Evolutionary conservation across 768 basidiomycete species (phyloP).

Genomic region (Serpula lacrymans): DNA sequence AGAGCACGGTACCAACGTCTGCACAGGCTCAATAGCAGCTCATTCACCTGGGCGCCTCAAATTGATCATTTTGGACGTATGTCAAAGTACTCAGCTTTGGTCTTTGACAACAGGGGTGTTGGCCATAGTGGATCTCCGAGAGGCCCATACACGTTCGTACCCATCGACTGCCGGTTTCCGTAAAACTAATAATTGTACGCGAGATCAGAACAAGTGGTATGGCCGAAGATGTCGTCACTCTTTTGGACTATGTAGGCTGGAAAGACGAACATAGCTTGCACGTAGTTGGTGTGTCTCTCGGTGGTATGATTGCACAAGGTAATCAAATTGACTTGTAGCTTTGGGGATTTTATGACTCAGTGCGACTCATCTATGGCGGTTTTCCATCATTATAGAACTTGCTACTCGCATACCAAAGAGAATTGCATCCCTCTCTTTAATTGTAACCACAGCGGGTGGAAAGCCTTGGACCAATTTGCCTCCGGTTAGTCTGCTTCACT

Average conservation of each 20-base stretch:
- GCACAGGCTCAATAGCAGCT: conserved; percentile 55
- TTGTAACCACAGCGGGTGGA: conserved; percentile 71
- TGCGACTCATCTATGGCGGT: too few relatives aligned
- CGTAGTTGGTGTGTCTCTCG: conserved; percentile 71
- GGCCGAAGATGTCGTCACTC: conserved; percentile 68
- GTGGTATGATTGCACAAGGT: conserved; percentile 87
- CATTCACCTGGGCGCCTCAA: conserved; percentile 62
- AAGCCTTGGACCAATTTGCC: conserved; percentile 55
- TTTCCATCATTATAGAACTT: conserved; percentile 50
- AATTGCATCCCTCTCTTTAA: conserved; percentile 61
- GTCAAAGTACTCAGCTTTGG: conserved; percentile 56
- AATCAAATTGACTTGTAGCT: not conserved
- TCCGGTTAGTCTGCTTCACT: conserved; percentile 50
- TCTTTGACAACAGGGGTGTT: conserved; percentile 85
- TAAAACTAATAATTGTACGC: not conserved
- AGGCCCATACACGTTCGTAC: conserved; percentile 71
- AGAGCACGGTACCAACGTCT: not conserved
- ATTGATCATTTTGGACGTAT: conserved; percentile 59
- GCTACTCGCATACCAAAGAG: conserved; percentile 63
- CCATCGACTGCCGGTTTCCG: not conserved
- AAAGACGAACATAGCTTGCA: conserved; percentile 57
- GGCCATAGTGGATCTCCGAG: conserved; percentile 68
- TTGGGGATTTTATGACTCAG: too few relatives aligned
- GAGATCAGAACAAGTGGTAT: conserved; percentile 73
- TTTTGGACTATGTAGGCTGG: conserved; percentile 75